Evolutionary conservation across 805 yeast species (phyloP).

Genomic region (Scheffersomyces coipomensis): DNA sequence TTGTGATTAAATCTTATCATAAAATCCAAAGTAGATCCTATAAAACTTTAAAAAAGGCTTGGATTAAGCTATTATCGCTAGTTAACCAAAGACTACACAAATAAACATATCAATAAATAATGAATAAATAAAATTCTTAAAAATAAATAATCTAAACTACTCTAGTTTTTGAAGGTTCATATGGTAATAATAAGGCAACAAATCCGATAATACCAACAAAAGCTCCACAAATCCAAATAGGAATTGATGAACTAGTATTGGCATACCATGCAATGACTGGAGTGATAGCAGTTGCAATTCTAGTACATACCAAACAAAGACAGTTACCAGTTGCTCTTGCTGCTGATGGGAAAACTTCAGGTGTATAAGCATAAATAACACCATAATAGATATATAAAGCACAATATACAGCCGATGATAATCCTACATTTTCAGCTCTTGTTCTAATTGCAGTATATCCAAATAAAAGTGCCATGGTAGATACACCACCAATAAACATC

Average conservation of each 20-base stretch:
- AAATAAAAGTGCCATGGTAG: conserved; percentile 56
- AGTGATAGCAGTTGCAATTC: conserved; percentile 33
- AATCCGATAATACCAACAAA: conserved; percentile 32
- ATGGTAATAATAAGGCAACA: conserved; percentile 30
- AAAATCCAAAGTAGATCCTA: too few relatives aligned
- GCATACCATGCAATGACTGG: conserved; percentile 38
- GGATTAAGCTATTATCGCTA: too few relatives aligned
- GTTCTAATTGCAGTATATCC: conserved; percentile 61
- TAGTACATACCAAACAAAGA: conserved; percentile 29
- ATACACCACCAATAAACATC: conserved; percentile 49
- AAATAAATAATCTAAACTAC: conserved; percentile 14
- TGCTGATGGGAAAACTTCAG: conserved; percentile 34
- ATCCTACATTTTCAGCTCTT: conserved; percentile 37
- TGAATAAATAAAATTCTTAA: too few relatives aligned
- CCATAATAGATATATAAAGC: conserved; percentile 32
- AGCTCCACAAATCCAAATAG: conserved; percentile 37
- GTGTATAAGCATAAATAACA: conserved; percentile 35
- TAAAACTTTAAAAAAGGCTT: too few relatives aligned
- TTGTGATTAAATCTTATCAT: too few relatives aligned
- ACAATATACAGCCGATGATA: conserved; percentile 53
- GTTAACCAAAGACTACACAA: too few relatives aligned
- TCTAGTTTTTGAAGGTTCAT: conserved; percentile 29
- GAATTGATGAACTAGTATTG: conserved; percentile 24
- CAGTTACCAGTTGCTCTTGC: conserved; percentile 38
- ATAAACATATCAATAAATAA: too few relatives aligned